Evolutionary conservation across 257 asterid species (phyloP), one percentile per base, ranked within the genome.

Genomic region (Nicotiana attenuata): DNA sequence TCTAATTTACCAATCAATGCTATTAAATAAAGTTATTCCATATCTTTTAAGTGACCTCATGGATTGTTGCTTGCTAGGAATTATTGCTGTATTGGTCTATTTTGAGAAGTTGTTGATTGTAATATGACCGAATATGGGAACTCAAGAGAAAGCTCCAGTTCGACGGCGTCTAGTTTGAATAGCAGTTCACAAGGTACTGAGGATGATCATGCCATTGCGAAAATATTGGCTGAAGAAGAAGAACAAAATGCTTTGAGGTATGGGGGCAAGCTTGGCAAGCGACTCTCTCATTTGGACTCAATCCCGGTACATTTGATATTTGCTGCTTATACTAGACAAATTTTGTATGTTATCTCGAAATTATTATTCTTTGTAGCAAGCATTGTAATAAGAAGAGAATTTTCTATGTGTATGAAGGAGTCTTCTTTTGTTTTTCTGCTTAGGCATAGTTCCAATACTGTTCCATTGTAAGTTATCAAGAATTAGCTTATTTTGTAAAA

Each of bases 161-260:
- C 96, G 69, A 90, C 91, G 60, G 89, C 97, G 28, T 68, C 83
- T 80, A 96, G 97, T 86, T 86, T 89, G 91, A 91, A 91, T 84
- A 92, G 97, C 81, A 92, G 97, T 65, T 87, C 93, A 20, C 90
- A 89, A 14, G 96, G 91, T 82, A 92, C 97, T 20, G 98, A 93
- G 85, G 99, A 96, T 88, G 99, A 96, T 91, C 98, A 91, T 33
- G 89, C 97, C 52, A 93, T 96, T 86, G 99, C 97, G 45, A 86
- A 84, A 22, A 89, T 92, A 57, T 88, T 96, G 82, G 97, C 93
- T 2, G 94, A 91, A 85, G 98, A 93, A 10, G 97, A 93, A 68
- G 89, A 59, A 71, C 57, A 52, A 73, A 80, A 28, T 80, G 77
- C 78, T 80, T 14, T 83, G 84, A 55, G 85, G 85, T 69, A 26